Evolutionary conservation across 1,284 basidiomycete species (phyloP).

Genomic region (Cryptococcus depauperatus): DNA sequence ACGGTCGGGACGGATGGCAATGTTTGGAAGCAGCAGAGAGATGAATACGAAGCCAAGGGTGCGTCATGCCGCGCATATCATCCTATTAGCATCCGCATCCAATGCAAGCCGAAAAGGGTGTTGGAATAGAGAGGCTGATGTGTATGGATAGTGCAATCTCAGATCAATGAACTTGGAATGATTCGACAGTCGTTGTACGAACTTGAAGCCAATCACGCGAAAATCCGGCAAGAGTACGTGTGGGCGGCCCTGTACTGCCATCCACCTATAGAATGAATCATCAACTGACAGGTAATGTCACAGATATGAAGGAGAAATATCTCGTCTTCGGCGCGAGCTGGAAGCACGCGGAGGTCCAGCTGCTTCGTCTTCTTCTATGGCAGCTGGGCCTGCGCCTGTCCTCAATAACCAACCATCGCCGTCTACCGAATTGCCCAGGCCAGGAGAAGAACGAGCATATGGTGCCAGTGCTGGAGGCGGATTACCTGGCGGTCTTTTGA

Average conservation of each 20-base stretch:
- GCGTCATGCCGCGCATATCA: slow-evolving; percentile 22
- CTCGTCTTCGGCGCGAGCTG: slow-evolving; percentile 58
- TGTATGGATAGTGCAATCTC: slow-evolving; percentile 53
- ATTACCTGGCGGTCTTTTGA: slow-evolving; percentile 26
- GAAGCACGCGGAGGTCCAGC: slow-evolving; percentile 46
- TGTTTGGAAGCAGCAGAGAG: slow-evolving; percentile 65
- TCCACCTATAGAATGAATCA: not conserved
- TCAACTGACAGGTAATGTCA: not conserved
- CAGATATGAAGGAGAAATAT: slow-evolving; percentile 64
- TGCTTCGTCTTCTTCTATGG: not conserved
- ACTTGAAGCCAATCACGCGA: slow-evolving; percentile 63
- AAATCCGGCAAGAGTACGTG: slow-evolving; percentile 57
- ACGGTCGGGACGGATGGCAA: slow-evolving; percentile 61
- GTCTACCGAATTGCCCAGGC: slow-evolving; percentile 35
- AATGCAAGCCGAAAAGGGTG: not conserved
- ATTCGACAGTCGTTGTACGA: slow-evolving; percentile 69
- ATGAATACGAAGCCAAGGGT: slow-evolving; percentile 87
- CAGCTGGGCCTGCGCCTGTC: slow-evolving; percentile 18
- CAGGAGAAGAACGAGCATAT: slow-evolving; percentile 19
- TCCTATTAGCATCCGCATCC: not conserved
- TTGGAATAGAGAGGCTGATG: not conserved
- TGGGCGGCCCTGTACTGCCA: no score
- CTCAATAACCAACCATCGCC: slow-evolving; percentile 14
- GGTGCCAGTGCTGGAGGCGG: slow-evolving; percentile 3
- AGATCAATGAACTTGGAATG: slow-evolving; percentile 63